Base-by-base conservation (phyloP, 140 eudicot genomes). In the Stevia rebaudiana region DNA sequence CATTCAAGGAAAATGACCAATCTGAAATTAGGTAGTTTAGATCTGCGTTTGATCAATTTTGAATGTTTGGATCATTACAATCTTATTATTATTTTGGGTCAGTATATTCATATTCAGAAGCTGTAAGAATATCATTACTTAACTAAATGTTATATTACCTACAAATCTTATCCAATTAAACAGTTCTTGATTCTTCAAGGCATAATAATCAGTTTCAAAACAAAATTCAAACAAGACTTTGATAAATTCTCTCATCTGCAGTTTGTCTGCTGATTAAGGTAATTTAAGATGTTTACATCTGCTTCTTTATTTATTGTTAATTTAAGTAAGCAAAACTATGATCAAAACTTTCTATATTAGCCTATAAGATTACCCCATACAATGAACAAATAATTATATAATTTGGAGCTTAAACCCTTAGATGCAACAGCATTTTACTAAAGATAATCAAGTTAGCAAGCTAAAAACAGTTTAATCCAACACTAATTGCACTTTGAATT, bases 401-500 rank as follows among this genome's bases (percentile, higher is more conserved):
- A 67, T 10, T 8, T 13, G 5, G 42, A 49, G 52, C 49, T 17
- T 43, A 28, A 67, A 16, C 13, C 11, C 49, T 31, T 18, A 22
- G n/a, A 30, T 31, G 28, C 50, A 40, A 36, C 51, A 40, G 22
- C 40, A 18, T 11, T 31, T 23, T 21, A 6, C 11, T 1, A 48
- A 48, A 10, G 48, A 11, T 48, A 17, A 48, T 7, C 13, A 46
- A 53, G 11, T 16, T 63, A 28, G 18, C 46, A 11, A 41, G n/a
- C 12, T 49, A 21, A 6, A 21, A 17, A 4, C 49, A 18, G 7
- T 12, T 3, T 22, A 23, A 53, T 11, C 42, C 19, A 21, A 19
- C 49, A 35, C 49, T 36, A 51, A 51, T n/a, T 67, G 62, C 52
- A 48, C 3, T 48, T 48, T 11, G 2, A 65, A 52, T 35, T 23